A percentile compares a stretch with the other conserved stretches of the same genome.
Evolutionary conservation across 352 stramenopile genomes (phyloP).

Genomic region (Thalassiosira livingstoniorum): DNA sequence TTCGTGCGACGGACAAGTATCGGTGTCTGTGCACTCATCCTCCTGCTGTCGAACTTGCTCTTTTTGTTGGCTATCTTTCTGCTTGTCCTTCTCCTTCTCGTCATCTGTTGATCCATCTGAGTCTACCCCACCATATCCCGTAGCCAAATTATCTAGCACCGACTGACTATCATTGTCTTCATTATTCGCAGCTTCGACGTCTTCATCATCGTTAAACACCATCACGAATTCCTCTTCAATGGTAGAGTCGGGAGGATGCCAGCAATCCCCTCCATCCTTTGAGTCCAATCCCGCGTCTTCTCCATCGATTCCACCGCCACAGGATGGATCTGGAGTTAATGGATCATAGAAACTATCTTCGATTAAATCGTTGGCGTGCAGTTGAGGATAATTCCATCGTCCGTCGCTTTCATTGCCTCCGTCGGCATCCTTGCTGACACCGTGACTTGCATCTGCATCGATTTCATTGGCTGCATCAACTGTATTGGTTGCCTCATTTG

Average conservation of each 20-base stretch:
- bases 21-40: background rate
- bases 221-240: slow-evolving; percentile 70
- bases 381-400: slow-evolving; percentile 49
- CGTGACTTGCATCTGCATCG: background rate
- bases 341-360: slow-evolving; percentile 82
- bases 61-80: slow-evolving; percentile 11
- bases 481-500: background rate
- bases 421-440: background rate
- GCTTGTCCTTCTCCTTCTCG: background rate
- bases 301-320: slow-evolving; percentile 42
- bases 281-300: slow-evolving; percentile 11
- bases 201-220: slow-evolving; percentile 30
- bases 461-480: background rate
- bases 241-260: slow-evolving; percentile 67
- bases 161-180: slow-evolving; percentile 2
- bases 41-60: too few species aligned
- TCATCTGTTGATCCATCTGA: slow-evolving; percentile 28
- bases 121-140: slow-evolving; percentile 68
- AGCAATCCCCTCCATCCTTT: slow-evolving; percentile 53
- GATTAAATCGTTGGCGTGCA: slow-evolving; percentile 61
- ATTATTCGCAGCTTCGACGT: slow-evolving; percentile 25
- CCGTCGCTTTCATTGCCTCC: background rate
- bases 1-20: background rate
- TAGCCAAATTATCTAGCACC: slow-evolving; percentile 51
- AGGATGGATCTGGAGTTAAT: slow-evolving; percentile 68